Base-by-base conservation (phyloP, 352 stramenopile species). In the Phytophthora litchii region DNA sequence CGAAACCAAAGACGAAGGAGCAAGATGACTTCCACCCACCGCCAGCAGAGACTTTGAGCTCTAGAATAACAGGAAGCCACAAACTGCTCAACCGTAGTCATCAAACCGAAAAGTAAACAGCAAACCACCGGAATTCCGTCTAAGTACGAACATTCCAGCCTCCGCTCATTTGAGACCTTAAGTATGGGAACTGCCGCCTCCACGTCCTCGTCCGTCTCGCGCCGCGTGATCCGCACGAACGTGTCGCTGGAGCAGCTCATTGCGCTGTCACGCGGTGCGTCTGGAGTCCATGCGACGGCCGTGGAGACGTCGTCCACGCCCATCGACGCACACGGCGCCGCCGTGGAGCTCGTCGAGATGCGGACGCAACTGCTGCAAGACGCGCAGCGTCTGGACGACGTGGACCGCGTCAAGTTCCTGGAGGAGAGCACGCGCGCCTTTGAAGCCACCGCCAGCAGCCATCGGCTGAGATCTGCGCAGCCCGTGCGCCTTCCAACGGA, bases 381-480 rank as follows among this genome's bases (percentile, higher is more conserved):
- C 53, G 69, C 83, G 52, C 60, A 83, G 41, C 52, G 64, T 44
- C 76, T 87, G 5, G 69, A 88, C n/a, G 75, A 86, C 25, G 76
- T 78, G 31, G 79, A 88, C 17, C 65, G 64, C n/a, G 72, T 88
- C 38, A 69, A 75, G 19, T 84, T 72, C 36, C 60, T 86, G 0
- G 54, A 87, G 61, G 62, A 89, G 54, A 80, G 67, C 49, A 75
- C 49, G 20, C 58, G 70, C 32, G 78, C 69, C 42, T 91, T 89
- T 42, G 51, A 74, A 17, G 64, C 77, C 34, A 91, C 82, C 7
- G 82, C 82, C 40, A 88, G 82, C 49, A 83, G 79, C 62, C 79
- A 91, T 48, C 82, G 82, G 2, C 55, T 45, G 23, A 63, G 68
- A 9, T 86, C 82, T 5, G 52, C 54, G 16, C 60, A 71, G 32